Conservation (phyloP, 306 rosid genomes). For the Pyrus bretschneideri region DNA sequence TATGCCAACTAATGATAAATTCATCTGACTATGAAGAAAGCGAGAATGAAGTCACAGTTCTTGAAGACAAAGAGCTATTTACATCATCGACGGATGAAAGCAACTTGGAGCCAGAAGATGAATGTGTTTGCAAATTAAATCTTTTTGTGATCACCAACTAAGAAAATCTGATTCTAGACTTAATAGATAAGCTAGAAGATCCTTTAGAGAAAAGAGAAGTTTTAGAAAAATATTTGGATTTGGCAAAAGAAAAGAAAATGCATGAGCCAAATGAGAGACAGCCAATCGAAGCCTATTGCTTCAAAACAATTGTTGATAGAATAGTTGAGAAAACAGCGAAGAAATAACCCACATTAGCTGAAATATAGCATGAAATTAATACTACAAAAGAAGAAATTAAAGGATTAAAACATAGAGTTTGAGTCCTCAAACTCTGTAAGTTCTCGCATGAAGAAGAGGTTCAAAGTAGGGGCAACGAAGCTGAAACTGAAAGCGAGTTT, state of each 20-base stretch:
- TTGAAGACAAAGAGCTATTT: neutral
- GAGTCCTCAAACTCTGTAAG: neutral
- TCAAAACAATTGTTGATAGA: neutral
- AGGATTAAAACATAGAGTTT: neutral
- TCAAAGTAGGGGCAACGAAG: neutral
- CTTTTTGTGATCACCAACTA: too few relatives aligned
- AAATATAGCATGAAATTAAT: neutral
- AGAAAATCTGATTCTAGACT: too few relatives aligned
- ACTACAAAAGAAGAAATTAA: neutral
- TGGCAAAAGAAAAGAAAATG: neutral
- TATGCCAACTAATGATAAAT: neutral
- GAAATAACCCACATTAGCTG: neutral
- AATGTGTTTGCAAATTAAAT: too few relatives aligned
- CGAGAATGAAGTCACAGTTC: neutral
- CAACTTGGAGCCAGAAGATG: too few relatives aligned
- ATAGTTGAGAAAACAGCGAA: neutral
- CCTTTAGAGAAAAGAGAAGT: too few relatives aligned
- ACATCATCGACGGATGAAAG: too few relatives aligned
- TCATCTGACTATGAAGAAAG: neutral
- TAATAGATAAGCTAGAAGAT: too few relatives aligned
- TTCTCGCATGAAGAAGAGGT: neutral
- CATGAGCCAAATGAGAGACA: neutral
- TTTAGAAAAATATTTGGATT: neutral
- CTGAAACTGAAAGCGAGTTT: too few relatives aligned
- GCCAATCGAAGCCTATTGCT: neutral